These are phyloP conservation scores for Colletotrichum godetiae DNA, from an alignment of 2,329 filamentous ascomycete genomes.

Conservation along the genomic window DNA sequence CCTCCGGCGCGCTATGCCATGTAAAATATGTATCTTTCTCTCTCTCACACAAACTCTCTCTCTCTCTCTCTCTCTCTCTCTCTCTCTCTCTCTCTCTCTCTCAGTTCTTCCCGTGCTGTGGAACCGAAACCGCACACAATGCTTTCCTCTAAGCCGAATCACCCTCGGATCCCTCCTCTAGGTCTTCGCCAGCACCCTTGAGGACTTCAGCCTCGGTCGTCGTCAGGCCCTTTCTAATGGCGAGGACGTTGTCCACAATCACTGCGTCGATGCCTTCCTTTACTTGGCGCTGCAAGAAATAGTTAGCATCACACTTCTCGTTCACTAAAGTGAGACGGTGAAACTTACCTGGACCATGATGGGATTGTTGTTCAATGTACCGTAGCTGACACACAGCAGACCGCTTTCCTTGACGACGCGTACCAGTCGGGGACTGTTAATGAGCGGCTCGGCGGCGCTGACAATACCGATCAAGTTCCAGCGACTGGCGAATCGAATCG, in stretches of 20 bases:
- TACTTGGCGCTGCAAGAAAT: conserved; percentile 76
- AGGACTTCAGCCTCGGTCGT: conserved; percentile 41
- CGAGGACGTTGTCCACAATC: conserved; percentile 94
- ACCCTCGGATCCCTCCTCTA: conserved; percentile 25
- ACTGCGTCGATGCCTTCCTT: conserved; percentile 97
- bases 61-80: not conserved
- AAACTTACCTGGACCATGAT: conserved; percentile 82
- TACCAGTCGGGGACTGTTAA: conserved; percentile 89
- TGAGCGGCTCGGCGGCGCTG: conserved; percentile 86
- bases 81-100: too few relatives aligned
- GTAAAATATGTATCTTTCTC: conserved; percentile 1
- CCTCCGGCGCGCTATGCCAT: conserved; percentile 28
- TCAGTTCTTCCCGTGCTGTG: conserved; percentile 24
- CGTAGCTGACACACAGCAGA: conserved; percentile 94
- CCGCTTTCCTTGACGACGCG: conserved; percentile 94
- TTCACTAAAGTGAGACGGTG: not conserved
- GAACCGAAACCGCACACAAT: conserved; percentile 6
- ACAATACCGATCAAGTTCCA: conserved; percentile 97
- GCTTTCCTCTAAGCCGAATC: conserved; percentile 20
- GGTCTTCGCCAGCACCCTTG: conserved; percentile 36
- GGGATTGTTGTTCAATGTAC: conserved; percentile 88
- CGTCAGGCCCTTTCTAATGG: conserved; percentile 90
- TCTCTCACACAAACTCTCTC: not conserved
- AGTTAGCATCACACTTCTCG: not conserved
- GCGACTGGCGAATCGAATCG: conserved; percentile 90